Evolutionary conservation across 2,329 filamentous ascomycete genomes (phyloP).

Genomic region (Fusarium sp.): DNA sequence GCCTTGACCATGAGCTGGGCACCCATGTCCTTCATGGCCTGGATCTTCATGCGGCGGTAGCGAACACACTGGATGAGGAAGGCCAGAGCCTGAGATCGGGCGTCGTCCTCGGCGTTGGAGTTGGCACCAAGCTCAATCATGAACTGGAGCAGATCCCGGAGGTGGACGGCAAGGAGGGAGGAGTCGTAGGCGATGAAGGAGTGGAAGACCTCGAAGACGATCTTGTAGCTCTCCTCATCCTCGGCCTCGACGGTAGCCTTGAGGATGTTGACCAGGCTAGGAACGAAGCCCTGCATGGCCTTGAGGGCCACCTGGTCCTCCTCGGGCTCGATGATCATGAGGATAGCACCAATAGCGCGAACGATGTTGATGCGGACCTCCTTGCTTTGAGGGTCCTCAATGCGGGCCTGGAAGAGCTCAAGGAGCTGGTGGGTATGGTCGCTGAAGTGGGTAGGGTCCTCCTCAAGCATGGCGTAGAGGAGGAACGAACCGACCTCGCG

Average conservation of each 20-base stretch:
- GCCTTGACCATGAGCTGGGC: constrained; percentile 88
- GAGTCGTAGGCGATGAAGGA: constrained; percentile 92
- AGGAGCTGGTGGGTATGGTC: constrained; percentile 86
- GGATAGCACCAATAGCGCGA: constrained; percentile 87
- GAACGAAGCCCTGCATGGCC: constrained; percentile 83
- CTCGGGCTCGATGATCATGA: constrained; percentile 88
- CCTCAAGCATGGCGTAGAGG: constrained; percentile 90
- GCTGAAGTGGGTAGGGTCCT: constrained; percentile 84
- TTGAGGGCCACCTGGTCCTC: constrained; percentile 80
- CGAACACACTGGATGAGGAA: constrained; percentile 94
- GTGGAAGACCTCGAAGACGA: constrained; percentile 97
- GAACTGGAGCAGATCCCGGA: constrained; percentile 90
- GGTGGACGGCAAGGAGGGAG: constrained; percentile 83
- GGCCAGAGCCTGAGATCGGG: constrained; percentile 87
- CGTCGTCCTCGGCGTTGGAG: constrained; percentile 83
- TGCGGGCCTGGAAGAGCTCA: constrained; percentile 84
- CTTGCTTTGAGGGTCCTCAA: constrained; percentile 88
- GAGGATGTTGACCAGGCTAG: constrained; percentile 88
- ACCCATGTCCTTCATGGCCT: constrained; percentile 85
- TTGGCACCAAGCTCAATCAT: constrained; percentile 90
- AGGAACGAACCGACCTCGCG: constrained; percentile 94
- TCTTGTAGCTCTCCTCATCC: constrained; percentile 89
- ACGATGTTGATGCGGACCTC: constrained; percentile 97
- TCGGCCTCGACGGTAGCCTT: constrained; percentile 83
- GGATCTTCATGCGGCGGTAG: constrained; percentile 95